phyloP scores from a whole-genome alignment of 2,329 filamentous ascomycete species.

The Venturia pyrina region DNA sequence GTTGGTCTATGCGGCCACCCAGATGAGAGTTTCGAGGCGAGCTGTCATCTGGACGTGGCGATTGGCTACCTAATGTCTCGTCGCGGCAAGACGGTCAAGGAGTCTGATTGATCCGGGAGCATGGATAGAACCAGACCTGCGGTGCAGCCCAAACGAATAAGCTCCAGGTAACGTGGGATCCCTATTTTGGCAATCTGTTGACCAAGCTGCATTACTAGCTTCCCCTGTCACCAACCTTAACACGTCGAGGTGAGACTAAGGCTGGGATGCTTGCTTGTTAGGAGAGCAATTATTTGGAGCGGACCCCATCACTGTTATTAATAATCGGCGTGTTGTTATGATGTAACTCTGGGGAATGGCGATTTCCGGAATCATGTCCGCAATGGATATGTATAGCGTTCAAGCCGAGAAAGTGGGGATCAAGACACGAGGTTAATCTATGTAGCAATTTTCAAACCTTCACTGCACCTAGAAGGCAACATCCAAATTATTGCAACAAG shows the following conservation, averaged over 20 bases:
- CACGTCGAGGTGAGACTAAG: not conserved
- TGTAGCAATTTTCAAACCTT: not conserved
- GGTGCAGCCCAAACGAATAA: not conserved
- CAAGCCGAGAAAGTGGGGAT: not conserved
- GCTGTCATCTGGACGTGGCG: not conserved
- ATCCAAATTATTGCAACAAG: not conserved
- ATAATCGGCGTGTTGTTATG: not conserved
- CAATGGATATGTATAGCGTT: not conserved
- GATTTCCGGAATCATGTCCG: not conserved
- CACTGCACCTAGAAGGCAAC: not conserved
- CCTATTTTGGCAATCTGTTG: not conserved
- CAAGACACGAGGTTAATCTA: not conserved
- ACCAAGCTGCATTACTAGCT: not conserved
- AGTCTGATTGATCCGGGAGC: not conserved
- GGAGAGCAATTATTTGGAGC: not conserved
- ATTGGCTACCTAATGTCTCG: not conserved
- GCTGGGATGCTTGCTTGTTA: not conserved
- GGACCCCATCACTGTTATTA: not conserved
- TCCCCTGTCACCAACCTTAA: not conserved
- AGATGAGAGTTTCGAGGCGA: not conserved
- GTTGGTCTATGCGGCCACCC: not conserved
- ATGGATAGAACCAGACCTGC: not conserved
- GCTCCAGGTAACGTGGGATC: conserved; percentile 3
- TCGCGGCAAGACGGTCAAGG: not conserved
- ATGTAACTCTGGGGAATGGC: not conserved